phyloP scores from a whole-genome alignment of 345 rosid species.

The Eucalyptus fibrosa region DNA sequence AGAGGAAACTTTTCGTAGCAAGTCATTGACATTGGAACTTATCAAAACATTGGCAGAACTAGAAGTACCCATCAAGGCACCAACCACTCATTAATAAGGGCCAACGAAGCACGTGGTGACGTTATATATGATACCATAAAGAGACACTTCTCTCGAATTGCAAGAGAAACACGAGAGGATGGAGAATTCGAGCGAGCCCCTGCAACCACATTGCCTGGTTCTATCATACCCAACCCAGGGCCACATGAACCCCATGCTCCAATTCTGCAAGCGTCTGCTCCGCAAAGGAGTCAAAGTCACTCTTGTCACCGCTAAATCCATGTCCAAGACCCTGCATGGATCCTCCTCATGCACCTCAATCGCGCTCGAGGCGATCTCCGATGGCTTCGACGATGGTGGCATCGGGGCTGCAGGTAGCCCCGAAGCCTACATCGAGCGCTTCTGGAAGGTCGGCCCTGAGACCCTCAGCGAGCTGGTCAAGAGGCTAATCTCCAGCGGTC shows the following conservation, averaged over 20 bases:
- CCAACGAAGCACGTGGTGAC: neutral
- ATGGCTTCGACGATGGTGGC: neutral
- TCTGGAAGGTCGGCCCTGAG: neutral
- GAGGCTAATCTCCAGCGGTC: neutral
- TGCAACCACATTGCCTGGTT: neutral
- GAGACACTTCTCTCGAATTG: neutral
- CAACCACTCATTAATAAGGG: neutral
- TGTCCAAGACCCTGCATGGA: neutral
- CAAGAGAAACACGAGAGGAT: neutral
- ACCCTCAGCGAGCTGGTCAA: neutral
- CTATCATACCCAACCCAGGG: neutral
- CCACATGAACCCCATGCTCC: neutral
- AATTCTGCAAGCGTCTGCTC: neutral
- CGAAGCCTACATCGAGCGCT: neutral
- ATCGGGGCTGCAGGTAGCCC: neutral
- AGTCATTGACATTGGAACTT: neutral
- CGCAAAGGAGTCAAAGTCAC: neutral
- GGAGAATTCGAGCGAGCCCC: neutral
- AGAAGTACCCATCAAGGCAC: neutral
- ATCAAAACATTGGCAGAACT: neutral
- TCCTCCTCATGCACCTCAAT: neutral
- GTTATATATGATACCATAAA: neutral
- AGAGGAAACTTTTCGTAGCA: neutral
- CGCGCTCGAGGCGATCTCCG: neutral
- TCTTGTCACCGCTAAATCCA: neutral